Evolutionary conservation across 352 stramenopile species (phyloP).

Genomic region (Globisporangium polare): DNA sequence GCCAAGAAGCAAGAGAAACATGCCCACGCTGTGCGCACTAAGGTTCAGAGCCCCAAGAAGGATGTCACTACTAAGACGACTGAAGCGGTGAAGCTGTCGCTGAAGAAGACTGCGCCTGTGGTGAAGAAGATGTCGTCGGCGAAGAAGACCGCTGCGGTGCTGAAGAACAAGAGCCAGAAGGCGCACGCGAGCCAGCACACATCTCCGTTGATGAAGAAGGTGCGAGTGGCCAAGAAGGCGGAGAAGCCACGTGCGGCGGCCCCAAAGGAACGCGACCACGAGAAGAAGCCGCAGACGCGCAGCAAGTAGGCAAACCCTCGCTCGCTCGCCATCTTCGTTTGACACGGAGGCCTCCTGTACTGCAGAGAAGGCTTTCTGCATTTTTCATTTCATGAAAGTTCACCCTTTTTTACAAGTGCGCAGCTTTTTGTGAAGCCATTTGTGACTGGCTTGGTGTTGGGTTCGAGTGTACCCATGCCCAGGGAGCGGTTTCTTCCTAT

Average conservation of each 20-base stretch:
- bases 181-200: background rate
- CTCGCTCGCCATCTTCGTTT: background rate
- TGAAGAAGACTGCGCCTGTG: background rate
- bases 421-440: background rate
- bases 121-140: background rate
- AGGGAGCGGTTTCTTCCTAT: background rate
- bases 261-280: background rate
- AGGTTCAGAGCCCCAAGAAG: background rate
- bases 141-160: too few species aligned
- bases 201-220: background rate
- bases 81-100: background rate
- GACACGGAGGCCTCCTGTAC: background rate
- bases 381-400: background rate
- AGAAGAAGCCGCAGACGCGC: too few species aligned
- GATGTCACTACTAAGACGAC: background rate
- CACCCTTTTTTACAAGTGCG: background rate
- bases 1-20: constrained; percentile 2
- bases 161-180: background rate
- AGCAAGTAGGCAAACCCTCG: too few species aligned
- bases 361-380: background rate
- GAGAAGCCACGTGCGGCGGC: too few species aligned
- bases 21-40: too few species aligned
- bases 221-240: background rate
- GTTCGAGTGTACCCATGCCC: too few species aligned
- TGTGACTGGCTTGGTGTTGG: background rate